phyloP scores from a whole-genome alignment of 208 protist species.

The Leishmania tarentolae region DNA sequence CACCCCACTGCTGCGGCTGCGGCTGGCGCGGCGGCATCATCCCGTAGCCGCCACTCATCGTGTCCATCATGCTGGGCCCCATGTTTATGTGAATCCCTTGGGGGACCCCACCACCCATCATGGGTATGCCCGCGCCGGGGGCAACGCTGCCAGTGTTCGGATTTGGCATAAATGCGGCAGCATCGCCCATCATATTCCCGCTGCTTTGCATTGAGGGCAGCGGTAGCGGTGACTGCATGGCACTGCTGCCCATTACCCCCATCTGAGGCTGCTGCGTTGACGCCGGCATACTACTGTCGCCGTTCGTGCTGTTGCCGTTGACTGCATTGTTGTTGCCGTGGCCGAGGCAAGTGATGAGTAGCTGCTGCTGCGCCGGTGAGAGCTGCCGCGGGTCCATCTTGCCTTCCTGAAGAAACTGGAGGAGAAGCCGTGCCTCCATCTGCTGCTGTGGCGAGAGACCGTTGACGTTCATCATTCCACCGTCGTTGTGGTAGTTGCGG shows the following conservation, averaged over 20 bases:
- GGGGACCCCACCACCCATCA: slow-evolving; percentile 5
- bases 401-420: slow-evolving; percentile 76
- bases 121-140: background rate
- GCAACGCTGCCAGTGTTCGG: background rate
- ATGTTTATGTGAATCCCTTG: slow-evolving; percentile 7
- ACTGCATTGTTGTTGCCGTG: slow-evolving; percentile 1
- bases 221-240: slow-evolving; percentile 1
- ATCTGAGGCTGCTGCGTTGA: slow-evolving; percentile 1
- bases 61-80: slow-evolving; percentile 16
- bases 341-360: slow-evolving; percentile 24
- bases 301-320: slow-evolving; percentile 1
- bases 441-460: slow-evolving; percentile 50
- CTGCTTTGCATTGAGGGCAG: slow-evolving; percentile 5
- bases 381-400: slow-evolving; percentile 67
- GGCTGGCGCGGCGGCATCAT: background rate
- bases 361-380: slow-evolving; percentile 56
- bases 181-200: slow-evolving; percentile 4
- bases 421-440: slow-evolving; percentile 54
- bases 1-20: slow-evolving; percentile 11
- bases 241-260: slow-evolving; percentile 2
- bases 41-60: slow-evolving; percentile 7
- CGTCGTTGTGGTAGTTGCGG: slow-evolving; percentile 2
- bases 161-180: slow-evolving; percentile 2
- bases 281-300: background rate
- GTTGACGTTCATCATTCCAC: slow-evolving; percentile 8